Percentiles rank a stretch among this genome's conserved stretches.
Conservation (phyloP, 148 eudicot genomes). For the Rhododendron simsii region DNA sequence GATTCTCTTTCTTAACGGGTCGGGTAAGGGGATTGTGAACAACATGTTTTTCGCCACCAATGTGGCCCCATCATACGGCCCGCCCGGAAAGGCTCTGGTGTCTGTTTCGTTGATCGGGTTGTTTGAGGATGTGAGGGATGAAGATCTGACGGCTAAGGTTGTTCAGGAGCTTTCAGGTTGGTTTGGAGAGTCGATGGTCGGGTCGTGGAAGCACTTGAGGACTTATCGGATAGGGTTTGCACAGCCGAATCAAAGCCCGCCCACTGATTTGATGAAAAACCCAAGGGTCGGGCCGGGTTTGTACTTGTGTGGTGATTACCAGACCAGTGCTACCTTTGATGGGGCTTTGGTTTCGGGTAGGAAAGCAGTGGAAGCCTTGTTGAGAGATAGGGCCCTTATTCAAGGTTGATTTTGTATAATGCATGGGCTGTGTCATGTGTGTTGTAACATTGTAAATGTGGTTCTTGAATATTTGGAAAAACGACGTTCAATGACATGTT, state of each 20-base stretch:
- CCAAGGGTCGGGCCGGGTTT: constrained; percentile 55
- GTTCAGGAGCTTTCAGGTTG: constrained; percentile 62
- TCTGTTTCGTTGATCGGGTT: constrained; percentile 84
- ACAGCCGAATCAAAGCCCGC: constrained; percentile 92
- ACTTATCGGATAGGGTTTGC: constrained; percentile 70
- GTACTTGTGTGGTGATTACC: constrained; percentile 86
- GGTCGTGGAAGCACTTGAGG: constrained; percentile 70
- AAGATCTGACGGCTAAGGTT: constrained; percentile 48
- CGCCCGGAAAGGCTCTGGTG: constrained; percentile 62
- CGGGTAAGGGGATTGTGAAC: constrained; percentile 84
- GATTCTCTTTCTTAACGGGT: constrained; percentile 70
- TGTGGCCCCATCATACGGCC: constrained; percentile 77
- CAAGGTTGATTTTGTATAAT: constrained; percentile 14
- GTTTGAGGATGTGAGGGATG: constrained; percentile 47
- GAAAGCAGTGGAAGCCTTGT: constrained; percentile 72
- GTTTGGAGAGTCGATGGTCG: constrained; percentile 62
- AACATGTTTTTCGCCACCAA: constrained; percentile 93
- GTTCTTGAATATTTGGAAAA: background rate
- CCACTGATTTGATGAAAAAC: constrained; percentile 63
- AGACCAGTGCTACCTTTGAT: constrained; percentile 89
- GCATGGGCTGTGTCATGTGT: background rate
- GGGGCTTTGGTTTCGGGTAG: constrained; percentile 96
- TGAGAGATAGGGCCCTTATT: constrained; percentile 46
- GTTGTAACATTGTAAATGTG: background rate
- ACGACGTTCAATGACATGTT: too few species aligned